Conservation (phyloP, 306 rosid species). For the Albizia julibrissin region DNA sequence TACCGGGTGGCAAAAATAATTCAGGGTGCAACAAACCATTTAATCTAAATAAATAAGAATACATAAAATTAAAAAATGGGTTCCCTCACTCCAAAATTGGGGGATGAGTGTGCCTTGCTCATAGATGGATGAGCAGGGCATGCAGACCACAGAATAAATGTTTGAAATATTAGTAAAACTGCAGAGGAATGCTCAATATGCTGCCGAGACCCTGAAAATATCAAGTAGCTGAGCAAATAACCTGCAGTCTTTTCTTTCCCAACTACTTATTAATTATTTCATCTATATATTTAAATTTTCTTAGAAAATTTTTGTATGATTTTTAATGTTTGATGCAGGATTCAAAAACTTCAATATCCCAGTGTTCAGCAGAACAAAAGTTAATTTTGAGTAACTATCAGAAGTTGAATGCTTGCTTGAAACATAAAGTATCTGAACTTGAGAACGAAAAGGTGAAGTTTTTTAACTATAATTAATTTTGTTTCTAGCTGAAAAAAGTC, state of each 20-base stretch:
- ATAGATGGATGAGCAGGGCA: no score
- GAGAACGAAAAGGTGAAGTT: constrained; percentile 72
- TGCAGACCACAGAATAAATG: background rate
- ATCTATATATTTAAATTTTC: constrained; percentile 6
- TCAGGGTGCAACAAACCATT: no score
- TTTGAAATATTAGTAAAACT: constrained; percentile 11
- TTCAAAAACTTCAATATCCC: constrained; percentile 52
- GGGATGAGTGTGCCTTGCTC: no score
- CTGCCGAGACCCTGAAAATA: background rate
- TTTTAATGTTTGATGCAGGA: constrained; percentile 52
- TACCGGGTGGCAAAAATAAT: no score
- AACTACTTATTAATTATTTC: constrained; percentile 16
- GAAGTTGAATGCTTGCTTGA: constrained; percentile 57
- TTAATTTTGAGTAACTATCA: constrained; percentile 44
- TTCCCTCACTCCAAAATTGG: no score
- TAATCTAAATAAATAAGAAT: no score
- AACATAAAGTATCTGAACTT: constrained; percentile 57
- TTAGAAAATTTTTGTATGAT: constrained; percentile 12
- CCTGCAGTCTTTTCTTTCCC: constrained; percentile 12
- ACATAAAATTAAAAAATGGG: no score
- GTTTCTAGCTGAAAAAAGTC: constrained; percentile 25
- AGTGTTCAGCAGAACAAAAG: constrained; percentile 48
- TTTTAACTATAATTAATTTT: constrained; percentile 16
- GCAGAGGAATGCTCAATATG: constrained; percentile 9
- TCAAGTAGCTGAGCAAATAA: background rate